A percentile compares a stretch with the other conserved stretches of the same genome.
Evolutionary conservation across 306 rosid genomes (phyloP).

Genomic region (Rosa chinensis): DNA sequence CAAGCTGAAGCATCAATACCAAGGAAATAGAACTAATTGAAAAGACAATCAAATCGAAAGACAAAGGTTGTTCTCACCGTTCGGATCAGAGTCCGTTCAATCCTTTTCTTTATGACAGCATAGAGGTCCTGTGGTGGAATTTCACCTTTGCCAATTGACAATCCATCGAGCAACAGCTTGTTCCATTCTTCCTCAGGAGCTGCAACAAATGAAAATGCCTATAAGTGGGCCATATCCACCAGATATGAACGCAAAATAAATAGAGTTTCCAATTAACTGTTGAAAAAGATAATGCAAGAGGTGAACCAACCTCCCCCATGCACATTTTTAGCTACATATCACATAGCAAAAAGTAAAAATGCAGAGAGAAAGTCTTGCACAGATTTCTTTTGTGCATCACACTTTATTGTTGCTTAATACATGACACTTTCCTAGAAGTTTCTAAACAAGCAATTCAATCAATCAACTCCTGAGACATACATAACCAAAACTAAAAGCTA

Average conservation of each 20-base stretch:
- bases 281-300: background rate
- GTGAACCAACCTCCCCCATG: background rate
- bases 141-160: slow-evolving; percentile 72
- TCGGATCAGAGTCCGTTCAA: slow-evolving; percentile 83
- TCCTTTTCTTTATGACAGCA: slow-evolving; percentile 75
- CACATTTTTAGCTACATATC: background rate
- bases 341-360: background rate
- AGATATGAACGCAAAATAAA: background rate
- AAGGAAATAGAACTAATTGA: slow-evolving; percentile 16
- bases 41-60: slow-evolving; percentile 2
- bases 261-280: background rate
- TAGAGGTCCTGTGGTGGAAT: slow-evolving; percentile 63
- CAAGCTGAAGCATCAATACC: slow-evolving; percentile 14
- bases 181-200: slow-evolving; percentile 94
- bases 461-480: background rate
- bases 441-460: background rate
- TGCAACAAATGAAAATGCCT: slow-evolving; percentile 30
- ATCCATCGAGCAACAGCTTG: slow-evolving; percentile 65
- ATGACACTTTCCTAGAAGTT: background rate
- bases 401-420: background rate
- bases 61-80: slow-evolving; percentile 55
- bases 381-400: background rate
- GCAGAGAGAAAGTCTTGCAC: background rate
- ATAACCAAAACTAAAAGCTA: background rate
- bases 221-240: slow-evolving; percentile 1